Evolutionary conservation across 2,329 filamentous ascomycete genomes (phyloP), one percentile per base, ranked within the genome.

Genomic region (Thielaviopsis ethacetica): DNA sequence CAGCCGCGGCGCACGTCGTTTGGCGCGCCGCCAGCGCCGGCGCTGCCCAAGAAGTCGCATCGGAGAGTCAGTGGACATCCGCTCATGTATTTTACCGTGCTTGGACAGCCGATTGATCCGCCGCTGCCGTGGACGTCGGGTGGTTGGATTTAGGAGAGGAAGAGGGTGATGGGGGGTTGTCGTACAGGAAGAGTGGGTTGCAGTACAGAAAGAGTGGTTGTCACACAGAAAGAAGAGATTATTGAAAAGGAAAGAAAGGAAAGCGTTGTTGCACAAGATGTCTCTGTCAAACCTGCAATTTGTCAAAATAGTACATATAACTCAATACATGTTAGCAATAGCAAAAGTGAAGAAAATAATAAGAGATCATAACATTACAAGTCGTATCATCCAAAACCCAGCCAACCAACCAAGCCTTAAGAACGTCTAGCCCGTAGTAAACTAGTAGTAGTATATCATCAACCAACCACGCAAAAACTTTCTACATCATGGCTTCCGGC

Each of bases 11-110:
- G 44, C 30, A n/a, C 44, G 6, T 34, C 24, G 44, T 56, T 27
- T 7, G 24, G 49, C 3, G 24, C 49, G 13, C 19, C 22, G 4
- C 27, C 56, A 21, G 30, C 53, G 12, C 60, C 60, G 26, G 47
- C 38, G 5, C 47, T 61, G 15, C 57, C 60, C 22, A 22, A 19
- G 10, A 61, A 61, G 50, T 59, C 56, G 10, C 3, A 13, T 22
- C 54, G 26, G 6, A 30, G 60, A n/a, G 47, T 26, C 9, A 53
- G 30, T 12, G 60, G 60, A n/a, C 49, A 34, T 9, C 54, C 54
- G 49, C 24, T 62, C 26, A 34, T 60, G 17, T 59, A 57, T 30
- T 57, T 53, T 53, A 62, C 61, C 13, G 22, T 62, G 22, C 30
- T 52, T 27, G 61, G 61, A 1, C 44, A 54, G 51, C 22, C 30